These are phyloP conservation scores for Teratosphaeria viscida DNA, from an alignment of 2,329 filamentous ascomycete species.

Conservation along the genomic window DNA sequence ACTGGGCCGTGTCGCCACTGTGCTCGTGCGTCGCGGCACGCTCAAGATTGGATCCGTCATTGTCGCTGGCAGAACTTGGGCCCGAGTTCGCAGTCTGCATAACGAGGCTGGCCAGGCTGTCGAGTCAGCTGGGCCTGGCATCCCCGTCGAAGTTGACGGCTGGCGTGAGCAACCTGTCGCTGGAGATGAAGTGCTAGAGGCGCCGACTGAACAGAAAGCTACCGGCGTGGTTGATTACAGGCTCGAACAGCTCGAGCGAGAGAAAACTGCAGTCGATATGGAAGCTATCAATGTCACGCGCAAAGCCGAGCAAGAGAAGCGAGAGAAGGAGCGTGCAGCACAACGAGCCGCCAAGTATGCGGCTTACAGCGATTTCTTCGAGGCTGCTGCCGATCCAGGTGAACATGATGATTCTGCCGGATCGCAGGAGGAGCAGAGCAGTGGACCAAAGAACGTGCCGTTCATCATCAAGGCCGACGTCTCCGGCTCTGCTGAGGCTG, in stretches of 20 bases:
- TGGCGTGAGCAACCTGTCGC: conserved; percentile 82
- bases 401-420: conserved; percentile 23
- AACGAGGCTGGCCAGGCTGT: conserved; percentile 74
- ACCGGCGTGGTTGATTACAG: conserved; percentile 70
- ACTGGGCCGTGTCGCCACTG: conserved; percentile 73
- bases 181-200: conserved; percentile 79
- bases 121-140: conserved; percentile 68
- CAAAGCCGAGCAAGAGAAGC: conserved; percentile 47
- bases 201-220: conserved; percentile 65
- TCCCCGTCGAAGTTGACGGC: conserved; percentile 85
- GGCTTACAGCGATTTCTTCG: conserved; percentile 5
- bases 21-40: conserved; percentile 81
- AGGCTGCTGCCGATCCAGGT: conserved; percentile 22
- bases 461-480: conserved; percentile 92
- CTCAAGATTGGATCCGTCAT: conserved; percentile 70
- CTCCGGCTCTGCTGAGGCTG: conserved; percentile 84
- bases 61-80: conserved; percentile 81
- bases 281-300: conserved; percentile 65
- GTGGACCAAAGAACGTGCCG: conserved; percentile 51
- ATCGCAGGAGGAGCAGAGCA: conserved; percentile 33
- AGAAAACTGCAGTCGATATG: conserved; percentile 56
- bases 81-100: conserved; percentile 68
- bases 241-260: conserved; percentile 57
- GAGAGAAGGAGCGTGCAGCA: conserved; percentile 46
- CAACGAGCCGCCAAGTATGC: conserved; percentile 10